Conservation (phyloP, 768 basidiomycete species). For the Boletus subcaerulescens region DNA sequence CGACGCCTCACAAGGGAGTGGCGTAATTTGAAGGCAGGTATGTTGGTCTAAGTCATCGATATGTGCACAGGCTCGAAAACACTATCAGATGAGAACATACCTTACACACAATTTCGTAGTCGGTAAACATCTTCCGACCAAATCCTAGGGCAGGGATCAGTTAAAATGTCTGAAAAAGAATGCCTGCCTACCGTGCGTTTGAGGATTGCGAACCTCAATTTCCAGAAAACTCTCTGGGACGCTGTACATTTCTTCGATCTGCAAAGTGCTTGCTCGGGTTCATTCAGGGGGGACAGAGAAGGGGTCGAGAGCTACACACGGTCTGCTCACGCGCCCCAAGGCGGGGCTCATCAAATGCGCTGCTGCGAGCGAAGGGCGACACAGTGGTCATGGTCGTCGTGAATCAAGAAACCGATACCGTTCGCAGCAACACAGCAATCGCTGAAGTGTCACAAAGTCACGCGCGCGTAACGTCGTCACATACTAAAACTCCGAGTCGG, state of each 20-base stretch:
- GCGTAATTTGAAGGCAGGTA: conserved; percentile 97
- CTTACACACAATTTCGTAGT: conserved; percentile 98
- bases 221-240: conserved; percentile 96
- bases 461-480: conserved; percentile 32
- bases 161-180: not conserved
- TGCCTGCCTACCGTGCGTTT: conserved; percentile 75
- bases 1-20: conserved; percentile 85
- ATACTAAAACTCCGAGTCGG: not conserved
- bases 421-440: conserved; percentile 23
- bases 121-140: conserved; percentile 98
- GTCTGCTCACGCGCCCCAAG: conserved; percentile 54
- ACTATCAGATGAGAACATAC: conserved; percentile 35
- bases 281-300: conserved; percentile 21
- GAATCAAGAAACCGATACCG: conserved; percentile 15
- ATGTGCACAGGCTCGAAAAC: conserved; percentile 2
- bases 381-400: conserved; percentile 32
- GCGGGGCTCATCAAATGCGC: conserved; percentile 52
- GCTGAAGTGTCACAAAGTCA: conserved; percentile 21
- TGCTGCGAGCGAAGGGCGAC: conserved; percentile 65
- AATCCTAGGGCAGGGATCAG: conserved; percentile 50
- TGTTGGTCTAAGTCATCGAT: conserved; percentile 72
- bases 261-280: conserved; percentile 34
- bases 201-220: conserved; percentile 95
- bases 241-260: conserved; percentile 99
- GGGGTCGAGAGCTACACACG: conserved; percentile 32